Base-by-base conservation (phyloP, 441 rosid genomes). In the Croton setiger region DNA sequence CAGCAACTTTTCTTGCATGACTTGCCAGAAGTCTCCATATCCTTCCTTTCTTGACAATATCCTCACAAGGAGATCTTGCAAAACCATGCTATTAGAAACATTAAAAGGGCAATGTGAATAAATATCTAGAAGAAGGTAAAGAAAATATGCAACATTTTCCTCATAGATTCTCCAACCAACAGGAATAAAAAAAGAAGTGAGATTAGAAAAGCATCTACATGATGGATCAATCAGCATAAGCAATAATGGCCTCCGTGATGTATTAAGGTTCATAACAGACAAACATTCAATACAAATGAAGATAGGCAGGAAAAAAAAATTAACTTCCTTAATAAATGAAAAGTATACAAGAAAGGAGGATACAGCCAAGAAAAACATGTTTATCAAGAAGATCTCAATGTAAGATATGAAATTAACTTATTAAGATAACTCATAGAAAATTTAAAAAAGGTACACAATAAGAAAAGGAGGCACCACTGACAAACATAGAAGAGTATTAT, bases 41-140 rank as follows among this genome's bases (percentile, higher is more conserved):
- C 80, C 85, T 71, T 79, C 83, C 69, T 77, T 87, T 70, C 79
- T 79, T 68, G 90, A 87, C 73, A 90, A 79, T 76, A 88, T 80
- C 83, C 79, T 85, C 75, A 76, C 76, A 67, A 92, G 88, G 71
- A 94, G 91, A 83, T 86, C 91, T 82, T 81, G 87, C 76, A 94
- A 77, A 70, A 83, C 81, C 78, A 49, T 74, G 67, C 98, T 94
- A 79, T 76, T 55, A 80, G 69, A 85, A 77, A 84, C 66, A 76
- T 55, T 64, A 70, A 68, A 39, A 80, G 68, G 58, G 18, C 54
- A 47, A 60, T 56, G 54, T 20, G 49, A 61, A 52, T 52, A 59
- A 70, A 75, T 33, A 67, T 49, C 61, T 43, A 72, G 36, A 59
- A 14, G 54, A 68, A 23, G 31, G 68, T 39, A 9, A 31, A 33